These are phyloP conservation scores for Cucurbita argyrosperma DNA, from an alignment of 306 rosid genomes.

Conservation along the genomic window DNA sequence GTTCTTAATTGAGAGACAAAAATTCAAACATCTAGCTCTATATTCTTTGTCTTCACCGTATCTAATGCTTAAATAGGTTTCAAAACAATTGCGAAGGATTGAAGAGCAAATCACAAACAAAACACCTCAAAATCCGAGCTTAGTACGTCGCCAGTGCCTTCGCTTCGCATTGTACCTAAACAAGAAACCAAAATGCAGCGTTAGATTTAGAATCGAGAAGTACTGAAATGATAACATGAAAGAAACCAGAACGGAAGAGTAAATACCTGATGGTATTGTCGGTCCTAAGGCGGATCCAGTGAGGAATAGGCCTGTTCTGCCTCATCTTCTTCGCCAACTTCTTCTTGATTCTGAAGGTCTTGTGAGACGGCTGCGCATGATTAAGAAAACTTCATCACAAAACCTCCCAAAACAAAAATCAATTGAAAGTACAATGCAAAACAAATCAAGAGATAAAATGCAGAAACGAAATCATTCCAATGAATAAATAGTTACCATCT, in stretches of 20 bases:
- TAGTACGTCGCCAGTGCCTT: slow-evolving; percentile 57
- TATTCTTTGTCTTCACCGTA: not conserved
- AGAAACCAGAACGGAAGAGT: not conserved
- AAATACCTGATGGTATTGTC: slow-evolving; percentile 35
- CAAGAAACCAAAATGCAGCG: not conserved
- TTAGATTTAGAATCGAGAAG: not conserved
- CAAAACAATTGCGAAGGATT: not conserved
- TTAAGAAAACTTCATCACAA: not conserved
- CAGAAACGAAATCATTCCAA: not conserved
- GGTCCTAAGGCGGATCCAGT: slow-evolving; percentile 82
- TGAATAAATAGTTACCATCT: not conserved
- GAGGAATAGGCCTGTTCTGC: slow-evolving; percentile 87
- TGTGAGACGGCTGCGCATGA: slow-evolving; percentile 62
- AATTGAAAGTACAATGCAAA: not conserved
- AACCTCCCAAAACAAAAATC: not conserved
- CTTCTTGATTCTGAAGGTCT: slow-evolving; percentile 77
- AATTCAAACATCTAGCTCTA: not conserved
- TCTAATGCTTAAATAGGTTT: not conserved
- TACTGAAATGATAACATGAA: not conserved
- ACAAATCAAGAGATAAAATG: not conserved
- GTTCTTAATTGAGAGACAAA: not conserved
- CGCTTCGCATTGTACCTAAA: slow-evolving; percentile 46
- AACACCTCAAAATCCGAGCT: slow-evolving; percentile 34
- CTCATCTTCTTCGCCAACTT: slow-evolving; percentile 92
- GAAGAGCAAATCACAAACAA: not conserved